phyloP scores from a whole-genome alignment of 768 basidiomycete genomes.

The Russula griseocarnosa region DNA sequence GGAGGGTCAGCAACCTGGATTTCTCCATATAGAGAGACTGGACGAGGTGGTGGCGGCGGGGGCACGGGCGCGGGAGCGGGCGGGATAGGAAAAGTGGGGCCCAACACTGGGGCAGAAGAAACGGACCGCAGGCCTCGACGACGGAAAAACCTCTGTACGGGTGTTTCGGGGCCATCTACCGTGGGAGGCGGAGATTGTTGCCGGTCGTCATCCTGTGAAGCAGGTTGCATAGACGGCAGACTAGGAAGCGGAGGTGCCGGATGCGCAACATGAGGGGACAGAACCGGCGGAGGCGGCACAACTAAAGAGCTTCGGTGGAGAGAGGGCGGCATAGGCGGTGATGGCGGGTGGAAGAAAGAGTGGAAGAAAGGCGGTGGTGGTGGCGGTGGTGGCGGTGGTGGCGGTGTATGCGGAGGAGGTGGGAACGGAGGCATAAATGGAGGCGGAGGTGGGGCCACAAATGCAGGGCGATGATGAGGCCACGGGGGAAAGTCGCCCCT shows the following conservation, averaged over 20 bases:
- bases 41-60: slow-evolving; percentile 29
- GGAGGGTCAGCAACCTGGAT: not conserved
- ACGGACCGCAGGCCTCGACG: slow-evolving; percentile 24
- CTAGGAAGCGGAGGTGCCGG: slow-evolving; percentile 28
- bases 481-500: slow-evolving; percentile 10
- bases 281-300: slow-evolving; percentile 8
- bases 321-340: slow-evolving; percentile 16
- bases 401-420: not conserved
- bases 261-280: slow-evolving; percentile 12
- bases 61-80: slow-evolving; percentile 30
- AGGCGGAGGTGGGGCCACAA: slow-evolving; percentile 14
- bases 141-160: slow-evolving; percentile 19
- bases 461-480: slow-evolving; percentile 22
- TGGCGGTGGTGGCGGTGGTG: slow-evolving; percentile 6
- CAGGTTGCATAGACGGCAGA: slow-evolving; percentile 8
- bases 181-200: slow-evolving; percentile 10
- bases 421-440: slow-evolving; percentile 7
- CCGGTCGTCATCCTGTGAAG: not conserved
- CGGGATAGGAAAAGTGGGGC: slow-evolving; percentile 23
- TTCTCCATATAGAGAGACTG: slow-evolving; percentile 17
- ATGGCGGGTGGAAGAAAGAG: slow-evolving; percentile 19
- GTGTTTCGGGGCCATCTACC: not conserved
- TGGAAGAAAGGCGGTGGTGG: slow-evolving; percentile 28
- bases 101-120: slow-evolving; percentile 17
- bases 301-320: not conserved